These are phyloP conservation scores for Oryza longistaminata DNA, from an alignment of 176 grass and related monocot genomes.

Conservation along the genomic window DNA sequence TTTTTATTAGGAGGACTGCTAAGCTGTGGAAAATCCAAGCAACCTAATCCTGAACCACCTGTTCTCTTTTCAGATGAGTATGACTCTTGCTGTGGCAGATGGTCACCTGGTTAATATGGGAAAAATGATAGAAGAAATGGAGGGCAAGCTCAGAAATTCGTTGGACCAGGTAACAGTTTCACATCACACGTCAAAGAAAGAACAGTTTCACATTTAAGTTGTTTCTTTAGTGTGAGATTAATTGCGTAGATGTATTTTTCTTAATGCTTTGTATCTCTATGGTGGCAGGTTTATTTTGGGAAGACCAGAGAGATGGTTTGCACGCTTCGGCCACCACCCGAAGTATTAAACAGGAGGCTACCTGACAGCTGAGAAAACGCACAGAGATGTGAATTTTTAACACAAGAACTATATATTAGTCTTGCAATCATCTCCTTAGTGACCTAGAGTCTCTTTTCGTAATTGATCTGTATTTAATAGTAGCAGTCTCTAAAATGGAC, in stretches of 20 bases:
- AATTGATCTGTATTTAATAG: slow-evolving; percentile 25
- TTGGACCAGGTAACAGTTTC: slow-evolving; percentile 72
- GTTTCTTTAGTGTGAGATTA: not conserved
- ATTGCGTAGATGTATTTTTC: slow-evolving; percentile 20
- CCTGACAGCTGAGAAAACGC: slow-evolving; percentile 61
- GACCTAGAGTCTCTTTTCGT: not conserved
- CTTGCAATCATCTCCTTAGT: not conserved
- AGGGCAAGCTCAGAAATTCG: slow-evolving; percentile 93
- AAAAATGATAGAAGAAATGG: slow-evolving; percentile 99
- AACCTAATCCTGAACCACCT: slow-evolving; percentile 7
- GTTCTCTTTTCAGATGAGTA: slow-evolving; percentile 63
- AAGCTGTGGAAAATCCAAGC: not conserved
- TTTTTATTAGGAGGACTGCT: slow-evolving; percentile 3
- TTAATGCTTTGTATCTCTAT: not conserved
- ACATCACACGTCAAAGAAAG: not conserved
- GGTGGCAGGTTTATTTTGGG: too few species aligned
- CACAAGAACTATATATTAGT: not conserved
- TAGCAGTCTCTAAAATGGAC: slow-evolving; percentile 11
- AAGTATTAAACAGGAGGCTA: slow-evolving; percentile 69
- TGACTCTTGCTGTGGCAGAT: slow-evolving; percentile 78
- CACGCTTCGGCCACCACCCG: slow-evolving; percentile 71
- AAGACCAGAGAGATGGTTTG: too few species aligned
- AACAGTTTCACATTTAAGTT: slow-evolving; percentile 6
- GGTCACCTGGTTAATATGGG: slow-evolving; percentile 98
- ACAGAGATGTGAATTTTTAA: slow-evolving; percentile 34